These are phyloP conservation scores for Rehmannia glutinosa DNA, from an alignment of 257 asterid genomes.

Conservation along the genomic window DNA sequence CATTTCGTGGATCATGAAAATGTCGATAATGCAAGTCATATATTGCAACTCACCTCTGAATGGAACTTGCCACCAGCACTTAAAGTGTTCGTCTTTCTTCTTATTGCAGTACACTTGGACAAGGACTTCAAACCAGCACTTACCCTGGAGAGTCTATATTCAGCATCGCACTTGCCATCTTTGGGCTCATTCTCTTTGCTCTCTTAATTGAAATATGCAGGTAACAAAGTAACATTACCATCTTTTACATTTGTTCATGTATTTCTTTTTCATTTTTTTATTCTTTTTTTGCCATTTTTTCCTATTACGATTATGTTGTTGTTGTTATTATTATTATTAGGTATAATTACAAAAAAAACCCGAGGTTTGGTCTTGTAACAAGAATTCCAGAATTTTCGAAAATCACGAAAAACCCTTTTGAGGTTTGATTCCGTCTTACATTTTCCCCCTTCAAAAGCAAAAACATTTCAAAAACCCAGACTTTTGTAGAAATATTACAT, in stretches of 20 bases:
- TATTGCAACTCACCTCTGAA: background rate
- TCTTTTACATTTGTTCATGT: background rate
- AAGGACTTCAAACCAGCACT: conserved; percentile 96
- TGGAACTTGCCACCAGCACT: background rate
- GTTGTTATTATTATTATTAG: background rate
- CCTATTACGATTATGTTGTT: background rate
- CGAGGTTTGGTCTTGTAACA: too few relatives aligned
- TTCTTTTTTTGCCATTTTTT: background rate
- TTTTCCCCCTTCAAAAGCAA: too few relatives aligned
- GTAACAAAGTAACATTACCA: conserved; percentile 29
- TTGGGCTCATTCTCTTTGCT: conserved; percentile 95
- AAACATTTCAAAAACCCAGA: too few relatives aligned
- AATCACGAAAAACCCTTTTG: too few relatives aligned
- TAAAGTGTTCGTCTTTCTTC: conserved; percentile 14
- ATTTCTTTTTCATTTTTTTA: background rate
- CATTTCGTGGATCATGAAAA: too few relatives aligned
- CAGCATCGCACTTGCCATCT: conserved; percentile 93
- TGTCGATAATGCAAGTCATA: background rate
- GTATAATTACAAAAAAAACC: too few relatives aligned
- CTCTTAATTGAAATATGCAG: conserved; percentile 98
- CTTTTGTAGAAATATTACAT: too few relatives aligned
- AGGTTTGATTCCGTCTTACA: too few relatives aligned
- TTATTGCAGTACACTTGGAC: conserved; percentile 87
- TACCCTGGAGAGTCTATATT: conserved; percentile 93
- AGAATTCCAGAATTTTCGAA: too few relatives aligned